Conservation (phyloP, 2,329 filamentous ascomycete species). For the Cadophora sp. region DNA sequence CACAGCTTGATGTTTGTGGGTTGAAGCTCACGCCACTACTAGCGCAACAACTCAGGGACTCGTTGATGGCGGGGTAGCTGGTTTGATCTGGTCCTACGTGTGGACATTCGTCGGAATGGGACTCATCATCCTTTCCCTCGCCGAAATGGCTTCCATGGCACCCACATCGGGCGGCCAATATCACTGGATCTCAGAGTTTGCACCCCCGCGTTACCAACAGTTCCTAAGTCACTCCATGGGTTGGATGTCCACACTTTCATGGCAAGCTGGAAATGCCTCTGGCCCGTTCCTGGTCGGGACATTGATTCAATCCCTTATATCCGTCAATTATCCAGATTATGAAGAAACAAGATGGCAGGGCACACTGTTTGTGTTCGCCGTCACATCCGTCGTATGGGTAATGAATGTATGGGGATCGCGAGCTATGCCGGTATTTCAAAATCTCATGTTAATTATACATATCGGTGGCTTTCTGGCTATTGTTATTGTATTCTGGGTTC, state of each 20-base stretch:
- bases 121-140: conserved; percentile 32
- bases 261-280: conserved; percentile 51
- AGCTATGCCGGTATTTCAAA: conserved; percentile 50
- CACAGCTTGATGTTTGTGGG: no score
- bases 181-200: conserved; percentile 62
- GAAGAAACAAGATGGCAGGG: conserved; percentile 48
- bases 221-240: conserved; percentile 49
- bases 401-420: conserved; percentile 51
- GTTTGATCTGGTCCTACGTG: conserved; percentile 50
- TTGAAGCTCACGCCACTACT: no score
- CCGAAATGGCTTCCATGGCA: conserved; percentile 47
- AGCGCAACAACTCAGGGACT: conserved; percentile 26
- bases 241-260: conserved; percentile 53
- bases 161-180: conserved; percentile 64
- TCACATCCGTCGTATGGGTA: conserved; percentile 48
- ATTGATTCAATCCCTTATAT: conserved; percentile 51
- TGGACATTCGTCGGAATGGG: conserved; percentile 42
- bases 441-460: conserved; percentile 51
- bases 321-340: conserved; percentile 46
- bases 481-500: conserved; percentile 48
- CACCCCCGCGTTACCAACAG: conserved; percentile 54
- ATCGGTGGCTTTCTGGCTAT: conserved; percentile 52
- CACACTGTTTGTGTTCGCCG: conserved; percentile 50
- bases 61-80: conserved; percentile 37
- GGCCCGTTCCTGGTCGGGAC: conserved; percentile 51